Percentiles rank a stretch among this genome's conserved stretches.
Evolutionary conservation across 2,329 filamentous ascomycete genomes (phyloP).

Genomic region (Leptoxyphium fumago): DNA sequence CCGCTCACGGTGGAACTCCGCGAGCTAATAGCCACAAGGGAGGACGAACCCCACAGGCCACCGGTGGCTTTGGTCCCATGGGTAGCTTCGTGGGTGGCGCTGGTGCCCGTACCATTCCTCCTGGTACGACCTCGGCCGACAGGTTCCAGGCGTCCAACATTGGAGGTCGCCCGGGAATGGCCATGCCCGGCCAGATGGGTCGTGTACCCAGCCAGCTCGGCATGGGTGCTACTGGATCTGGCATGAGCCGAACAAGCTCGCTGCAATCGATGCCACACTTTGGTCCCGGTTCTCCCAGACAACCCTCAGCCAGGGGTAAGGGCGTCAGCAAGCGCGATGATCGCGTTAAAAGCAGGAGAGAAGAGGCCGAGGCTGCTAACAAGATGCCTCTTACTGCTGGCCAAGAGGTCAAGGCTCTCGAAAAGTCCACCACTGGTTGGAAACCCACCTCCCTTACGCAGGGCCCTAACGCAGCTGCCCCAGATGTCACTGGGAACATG

Average conservation of each 20-base stretch:
- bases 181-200: constrained; percentile 39
- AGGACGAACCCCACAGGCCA: constrained; percentile 10
- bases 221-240: constrained; percentile 15
- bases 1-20: constrained; percentile 35
- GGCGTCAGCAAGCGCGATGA: constrained; percentile 49
- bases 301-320: constrained; percentile 29
- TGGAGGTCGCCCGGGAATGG: constrained; percentile 8
- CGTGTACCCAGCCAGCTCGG: constrained; percentile 46
- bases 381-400: constrained; percentile 83
- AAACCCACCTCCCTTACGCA: constrained; percentile 61
- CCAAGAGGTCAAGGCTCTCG: constrained; percentile 66
- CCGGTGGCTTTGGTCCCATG: constrained; percentile 32
- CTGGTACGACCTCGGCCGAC: constrained; percentile 63
- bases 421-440: constrained; percentile 64
- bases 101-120: constrained; percentile 43
- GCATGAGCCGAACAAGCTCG: constrained; percentile 50
- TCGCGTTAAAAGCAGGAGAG: constrained; percentile 35
- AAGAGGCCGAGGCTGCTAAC: constrained; percentile 58
- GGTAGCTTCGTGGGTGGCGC: constrained; percentile 58
- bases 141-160: constrained; percentile 40
- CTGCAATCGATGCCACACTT: constrained; percentile 44
- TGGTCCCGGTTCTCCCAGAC: constrained; percentile 55
- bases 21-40: constrained; percentile 19
- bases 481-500: constrained; percentile 44
- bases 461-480: constrained; percentile 27